A percentile compares a stretch with the other conserved stretches of the same genome.
These are phyloP conservation scores for Phytophthora syringae DNA, from an alignment of 352 stramenopile genomes.

Conservation along the genomic window DNA sequence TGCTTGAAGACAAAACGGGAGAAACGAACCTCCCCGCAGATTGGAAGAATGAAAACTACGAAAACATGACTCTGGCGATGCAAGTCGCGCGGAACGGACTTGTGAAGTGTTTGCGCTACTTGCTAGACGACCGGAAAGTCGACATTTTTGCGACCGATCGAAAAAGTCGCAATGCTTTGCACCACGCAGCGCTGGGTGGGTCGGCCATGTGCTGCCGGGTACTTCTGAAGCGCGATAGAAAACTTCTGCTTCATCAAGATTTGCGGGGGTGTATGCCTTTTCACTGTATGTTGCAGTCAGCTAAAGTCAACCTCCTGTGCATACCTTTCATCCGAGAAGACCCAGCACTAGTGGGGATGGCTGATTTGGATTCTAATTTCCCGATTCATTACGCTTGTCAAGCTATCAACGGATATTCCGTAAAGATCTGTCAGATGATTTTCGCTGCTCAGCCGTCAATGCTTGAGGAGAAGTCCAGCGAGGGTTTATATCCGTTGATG, in stretches of 20 bases:
- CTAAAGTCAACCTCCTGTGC: constrained; percentile 54
- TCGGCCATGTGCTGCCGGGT: constrained; percentile 41
- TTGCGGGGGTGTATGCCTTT: constrained; percentile 58
- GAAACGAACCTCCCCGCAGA: constrained; percentile 30
- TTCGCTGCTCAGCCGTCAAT: constrained; percentile 44
- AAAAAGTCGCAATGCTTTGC: constrained; percentile 56
- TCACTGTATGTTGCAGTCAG: constrained; percentile 61
- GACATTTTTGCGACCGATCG: constrained; percentile 59
- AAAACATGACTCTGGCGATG: constrained; percentile 57
- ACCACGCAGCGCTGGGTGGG: constrained; percentile 56
- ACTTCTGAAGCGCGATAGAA: constrained; percentile 49
- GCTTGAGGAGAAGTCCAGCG: constrained; percentile 45
- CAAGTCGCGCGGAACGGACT: constrained; percentile 54
- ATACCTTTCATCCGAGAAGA: constrained; percentile 46
- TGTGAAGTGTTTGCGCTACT: constrained; percentile 40
- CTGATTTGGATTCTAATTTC: constrained; percentile 52
- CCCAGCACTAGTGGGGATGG: constrained; percentile 40
- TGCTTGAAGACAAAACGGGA: constrained; percentile 44
- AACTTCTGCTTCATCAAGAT: constrained; percentile 61
- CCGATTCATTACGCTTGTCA: constrained; percentile 75
- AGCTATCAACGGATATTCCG: constrained; percentile 50
- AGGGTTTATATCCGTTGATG: constrained; percentile 50
- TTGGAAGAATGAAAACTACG: constrained; percentile 44
- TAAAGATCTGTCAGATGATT: constrained; percentile 56
- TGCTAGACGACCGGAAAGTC: constrained; percentile 51